Evolutionary conservation across 164 flowering plant genomes (phyloP).

Genomic region (Nymphaea colorata): DNA sequence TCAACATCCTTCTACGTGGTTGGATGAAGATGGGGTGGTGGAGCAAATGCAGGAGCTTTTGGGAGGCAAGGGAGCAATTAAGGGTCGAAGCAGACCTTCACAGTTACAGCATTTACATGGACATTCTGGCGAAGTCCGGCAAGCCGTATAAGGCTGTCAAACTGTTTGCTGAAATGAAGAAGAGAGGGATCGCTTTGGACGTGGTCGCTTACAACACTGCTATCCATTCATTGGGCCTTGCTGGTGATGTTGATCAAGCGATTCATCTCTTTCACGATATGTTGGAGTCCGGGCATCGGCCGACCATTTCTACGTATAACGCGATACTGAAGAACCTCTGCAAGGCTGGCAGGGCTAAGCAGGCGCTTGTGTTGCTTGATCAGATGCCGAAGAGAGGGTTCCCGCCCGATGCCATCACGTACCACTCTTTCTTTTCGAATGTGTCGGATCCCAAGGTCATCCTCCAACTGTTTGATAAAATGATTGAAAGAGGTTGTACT

Average conservation of each 20-base stretch:
- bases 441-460: conserved; percentile 66
- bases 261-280: conserved; percentile 49
- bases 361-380: conserved; percentile 44
- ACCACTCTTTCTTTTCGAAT: conserved; percentile 49
- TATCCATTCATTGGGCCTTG: conserved; percentile 49
- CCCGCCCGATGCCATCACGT: conserved; percentile 60
- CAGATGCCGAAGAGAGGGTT: conserved; percentile 51
- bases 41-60: too few relatives aligned
- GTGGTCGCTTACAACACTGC: conserved; percentile 75
- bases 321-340: conserved; percentile 65
- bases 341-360: conserved; percentile 46
- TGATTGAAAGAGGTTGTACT: conserved; percentile 53
- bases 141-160: conserved; percentile 84
- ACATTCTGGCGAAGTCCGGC: conserved; percentile 57
- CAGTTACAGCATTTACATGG: conserved; percentile 89
- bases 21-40: conserved; percentile 37
- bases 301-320: conserved; percentile 62
- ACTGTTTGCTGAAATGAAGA: conserved; percentile 79
- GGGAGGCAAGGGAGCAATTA: conserved; percentile 76
- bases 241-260: conserved; percentile 66
- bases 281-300: conserved; percentile 61
- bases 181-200: conserved; percentile 52
- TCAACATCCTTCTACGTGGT: conserved; percentile 75
- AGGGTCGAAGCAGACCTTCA: conserved; percentile 53
- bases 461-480: conserved; percentile 59